Base-by-base conservation (phyloP, 148 eudicot genomes). In the Rheum nobile region DNA sequence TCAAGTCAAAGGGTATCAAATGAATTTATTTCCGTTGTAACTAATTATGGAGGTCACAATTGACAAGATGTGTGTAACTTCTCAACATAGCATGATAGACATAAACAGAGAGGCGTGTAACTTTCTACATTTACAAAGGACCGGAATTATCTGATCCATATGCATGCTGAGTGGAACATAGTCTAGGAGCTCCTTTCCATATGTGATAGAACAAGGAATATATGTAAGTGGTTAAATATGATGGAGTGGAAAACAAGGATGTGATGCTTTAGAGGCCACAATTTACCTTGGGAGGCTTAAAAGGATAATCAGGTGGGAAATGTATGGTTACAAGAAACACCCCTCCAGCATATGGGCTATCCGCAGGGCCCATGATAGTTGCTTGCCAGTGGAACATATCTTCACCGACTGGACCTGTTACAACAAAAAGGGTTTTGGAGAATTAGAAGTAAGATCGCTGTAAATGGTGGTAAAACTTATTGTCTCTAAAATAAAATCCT, bases 341-440 rank as follows among this genome's bases (percentile, higher is more conserved):
- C 21, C 73, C 73, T 21, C 73, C 73, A 21, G 73, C 47, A 41
- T 71, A 71, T 24, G 73, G 73, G 73, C 73, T 71, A 43, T 71
- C 73, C 16, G 73, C 24, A 71, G 73, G 73, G 8, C 73, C 73
- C 73, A 71, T 71, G 50, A 71, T 71, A 41, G 73, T 71, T 71
- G 73, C 73, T 71, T 71, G 73, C 73, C 73, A 71, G 6, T 39
- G 46, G 50, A 71, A 71, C 73, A 71, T 71, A 41, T 71, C 73
- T 71, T 71, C 73, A 22, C 73, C 73, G 9, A 71, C 73, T n/a
- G 73, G 73, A 71, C 73, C 73, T 71, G 29, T 21, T 21, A 71
- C 47, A 38, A 38, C 26, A 32, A 71, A 9, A 39, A 65, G 37
- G 68, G 28, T 31, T 29, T 65, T 14, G 39, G 21, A 34, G 39